phyloP scores from a whole-genome alignment of 306 rosid genomes.

The Vigna angularis region DNA sequence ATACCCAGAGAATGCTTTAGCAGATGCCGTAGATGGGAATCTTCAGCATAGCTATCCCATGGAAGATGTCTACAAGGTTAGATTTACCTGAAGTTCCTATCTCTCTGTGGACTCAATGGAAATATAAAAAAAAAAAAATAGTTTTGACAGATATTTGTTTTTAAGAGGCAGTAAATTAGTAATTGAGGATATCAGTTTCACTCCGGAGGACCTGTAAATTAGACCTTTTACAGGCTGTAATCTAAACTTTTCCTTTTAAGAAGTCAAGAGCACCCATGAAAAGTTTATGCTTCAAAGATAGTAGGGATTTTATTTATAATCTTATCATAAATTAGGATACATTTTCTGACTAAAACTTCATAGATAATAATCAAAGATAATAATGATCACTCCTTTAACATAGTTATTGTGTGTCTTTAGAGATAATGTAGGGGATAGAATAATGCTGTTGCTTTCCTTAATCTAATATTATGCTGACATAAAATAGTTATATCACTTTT shows the following conservation, averaged over 20 bases:
- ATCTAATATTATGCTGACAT: background rate
- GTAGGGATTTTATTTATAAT: background rate
- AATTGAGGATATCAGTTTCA: background rate
- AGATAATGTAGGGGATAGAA: too few relatives aligned
- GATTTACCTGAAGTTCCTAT: background rate
- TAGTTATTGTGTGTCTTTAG: background rate
- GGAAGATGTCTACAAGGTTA: constrained; percentile 65
- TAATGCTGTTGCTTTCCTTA: background rate
- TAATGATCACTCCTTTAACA: background rate
- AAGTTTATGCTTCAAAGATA: too few relatives aligned
- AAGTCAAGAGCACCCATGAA: too few relatives aligned
- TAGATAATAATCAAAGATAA: background rate
- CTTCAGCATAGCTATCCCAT: constrained; percentile 63
- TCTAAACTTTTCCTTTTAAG: too few relatives aligned
- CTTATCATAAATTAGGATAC: background rate
- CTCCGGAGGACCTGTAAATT: too few relatives aligned
- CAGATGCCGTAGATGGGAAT: constrained; percentile 63
- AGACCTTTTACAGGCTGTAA: too few relatives aligned
- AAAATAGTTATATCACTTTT: background rate
- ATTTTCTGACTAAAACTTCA: background rate
- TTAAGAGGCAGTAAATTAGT: background rate
- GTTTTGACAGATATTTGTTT: background rate
- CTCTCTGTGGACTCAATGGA: background rate
- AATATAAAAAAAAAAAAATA: background rate
- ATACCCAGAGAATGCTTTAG: constrained; percentile 60